These are phyloP conservation scores for Lachancea waltii DNA, from an alignment of 805 yeast species.

Conservation along the genomic window DNA sequence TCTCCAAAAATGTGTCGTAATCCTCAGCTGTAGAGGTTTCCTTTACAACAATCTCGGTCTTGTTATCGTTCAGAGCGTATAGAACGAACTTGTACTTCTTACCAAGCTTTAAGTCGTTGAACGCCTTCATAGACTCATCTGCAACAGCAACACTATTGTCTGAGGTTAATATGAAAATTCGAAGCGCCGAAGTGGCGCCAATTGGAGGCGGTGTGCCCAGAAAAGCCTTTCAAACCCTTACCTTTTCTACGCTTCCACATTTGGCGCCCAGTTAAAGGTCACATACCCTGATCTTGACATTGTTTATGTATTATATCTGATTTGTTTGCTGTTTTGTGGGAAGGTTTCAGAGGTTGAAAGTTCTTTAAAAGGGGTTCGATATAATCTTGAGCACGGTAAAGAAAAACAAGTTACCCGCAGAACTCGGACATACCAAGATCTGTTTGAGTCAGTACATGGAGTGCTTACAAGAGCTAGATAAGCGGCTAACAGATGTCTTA, in stretches of 20 bases:
- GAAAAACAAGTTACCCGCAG: background rate
- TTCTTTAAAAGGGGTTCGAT: background rate
- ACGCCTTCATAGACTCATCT: slow-evolving; percentile 88
- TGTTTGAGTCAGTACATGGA: background rate
- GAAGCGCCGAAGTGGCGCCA: no score
- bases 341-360: background rate
- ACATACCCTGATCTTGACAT: slow-evolving; percentile 37
- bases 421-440: background rate
- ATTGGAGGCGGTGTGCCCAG: no score
- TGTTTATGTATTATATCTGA: background rate
- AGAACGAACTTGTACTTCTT: slow-evolving; percentile 81
- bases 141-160: slow-evolving; percentile 65
- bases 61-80: slow-evolving; percentile 72
- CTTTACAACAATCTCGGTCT: slow-evolving; percentile 87
- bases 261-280: no score
- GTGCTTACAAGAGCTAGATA: background rate
- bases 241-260: no score
- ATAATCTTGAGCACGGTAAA: background rate
- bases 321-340: background rate
- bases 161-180: background rate
- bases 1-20: slow-evolving; percentile 81
- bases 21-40: slow-evolving; percentile 67
- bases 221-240: background rate
- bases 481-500: background rate
- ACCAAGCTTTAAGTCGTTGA: slow-evolving; percentile 93